Evolutionary conservation across 2,329 filamentous ascomycete genomes (phyloP), one percentile per base, ranked within the genome.

Genomic region (Westerdykella sp.): DNA sequence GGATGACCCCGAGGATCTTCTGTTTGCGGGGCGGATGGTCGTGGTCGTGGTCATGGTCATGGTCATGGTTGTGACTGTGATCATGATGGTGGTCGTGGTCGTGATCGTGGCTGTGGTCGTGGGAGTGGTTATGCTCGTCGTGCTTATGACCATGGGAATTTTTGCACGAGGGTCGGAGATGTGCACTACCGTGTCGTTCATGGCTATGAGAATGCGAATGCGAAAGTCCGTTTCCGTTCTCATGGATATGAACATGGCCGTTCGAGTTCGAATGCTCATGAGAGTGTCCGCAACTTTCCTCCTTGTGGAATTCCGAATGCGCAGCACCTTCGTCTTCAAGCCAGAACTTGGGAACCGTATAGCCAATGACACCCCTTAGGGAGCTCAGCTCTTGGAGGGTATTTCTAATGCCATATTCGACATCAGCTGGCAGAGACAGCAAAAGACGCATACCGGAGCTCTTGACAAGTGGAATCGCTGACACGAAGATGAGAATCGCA

Each of bases 291-390:
- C 25, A 28, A 28, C 25, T 12, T 12, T 66, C 64, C 44, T 74
- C 69, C 9, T 60, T 62, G 46, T 73, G 70, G 6, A 57, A 59
- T 42, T 71, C 66, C 0, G 67, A 65, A 40, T 69, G 62, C 15
- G 66, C 60, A 2, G 62, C 60, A 13, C 65, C 72, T 23, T 72
- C 72, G 50, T 95, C 89, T 55, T 94, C 87, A 12, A 93, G 72
- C 93, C 93, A 98, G 61, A 97, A 96, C 56, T 89, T 85, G 6
- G 91, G 90, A 1, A 86, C 87, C 1, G 85, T 78, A 59, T 96
- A 97, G 41, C 85, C 83, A 0, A 85, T 83, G 0, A 98, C 91
- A 0, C 91, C 93, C 25, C 86, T 77, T 47, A 97, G 73, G 39
- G 84, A 84, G 38, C 83, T 82, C 7, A 98, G 81, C 5, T 90